phyloP scores from a whole-genome alignment of 2,329 filamentous ascomycete genomes.

The Ceratocystis huliohia region DNA sequence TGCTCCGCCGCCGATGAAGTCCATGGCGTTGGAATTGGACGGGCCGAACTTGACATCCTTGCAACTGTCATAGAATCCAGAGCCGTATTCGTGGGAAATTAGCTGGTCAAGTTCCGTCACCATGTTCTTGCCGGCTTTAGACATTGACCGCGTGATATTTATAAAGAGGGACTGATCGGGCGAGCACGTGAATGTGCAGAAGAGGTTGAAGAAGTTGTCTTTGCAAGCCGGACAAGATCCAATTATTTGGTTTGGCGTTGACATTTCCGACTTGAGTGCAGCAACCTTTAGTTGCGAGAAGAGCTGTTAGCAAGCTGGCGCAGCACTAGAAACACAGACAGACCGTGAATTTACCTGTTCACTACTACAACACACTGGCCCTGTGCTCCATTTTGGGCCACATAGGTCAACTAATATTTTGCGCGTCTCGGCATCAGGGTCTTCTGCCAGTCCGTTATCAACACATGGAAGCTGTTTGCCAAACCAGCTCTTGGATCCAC shows the following conservation, averaged over 20 bases:
- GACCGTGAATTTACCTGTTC: conserved; percentile 49
- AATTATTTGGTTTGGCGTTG: conserved; percentile 77
- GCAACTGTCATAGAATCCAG: conserved; percentile 89
- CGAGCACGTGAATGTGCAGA: conserved; percentile 97
- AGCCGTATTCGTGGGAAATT: conserved; percentile 69
- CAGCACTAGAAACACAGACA: not conserved
- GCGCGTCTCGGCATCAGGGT: conserved; percentile 58
- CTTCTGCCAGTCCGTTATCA: conserved; percentile 71
- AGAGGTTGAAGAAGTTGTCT: conserved; percentile 95
- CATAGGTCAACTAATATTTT: conserved; percentile 74
- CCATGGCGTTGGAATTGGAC: conserved; percentile 85
- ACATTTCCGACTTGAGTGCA: conserved; percentile 68
- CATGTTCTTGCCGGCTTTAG: conserved; percentile 42
- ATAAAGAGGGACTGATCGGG: conserved; percentile 92
- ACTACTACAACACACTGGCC: conserved; percentile 70
- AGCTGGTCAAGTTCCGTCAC: conserved; percentile 87
- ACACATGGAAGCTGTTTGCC: conserved; percentile 81
- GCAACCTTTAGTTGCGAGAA: conserved; percentile 44
- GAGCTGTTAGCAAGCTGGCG: conserved; percentile 4
- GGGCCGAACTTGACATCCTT: conserved; percentile 98
- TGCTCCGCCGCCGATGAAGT: conserved; percentile 88
- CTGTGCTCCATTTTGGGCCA: conserved; percentile 71
- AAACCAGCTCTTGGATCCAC: conserved; percentile 82
- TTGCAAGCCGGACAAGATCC: conserved; percentile 93
- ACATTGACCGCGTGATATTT: conserved; percentile 68